A percentile compares a stretch with the other conserved stretches of the same genome.
phyloP scores from a whole-genome alignment of 805 yeast genomes.

The Cephaloascus fragrans region DNA sequence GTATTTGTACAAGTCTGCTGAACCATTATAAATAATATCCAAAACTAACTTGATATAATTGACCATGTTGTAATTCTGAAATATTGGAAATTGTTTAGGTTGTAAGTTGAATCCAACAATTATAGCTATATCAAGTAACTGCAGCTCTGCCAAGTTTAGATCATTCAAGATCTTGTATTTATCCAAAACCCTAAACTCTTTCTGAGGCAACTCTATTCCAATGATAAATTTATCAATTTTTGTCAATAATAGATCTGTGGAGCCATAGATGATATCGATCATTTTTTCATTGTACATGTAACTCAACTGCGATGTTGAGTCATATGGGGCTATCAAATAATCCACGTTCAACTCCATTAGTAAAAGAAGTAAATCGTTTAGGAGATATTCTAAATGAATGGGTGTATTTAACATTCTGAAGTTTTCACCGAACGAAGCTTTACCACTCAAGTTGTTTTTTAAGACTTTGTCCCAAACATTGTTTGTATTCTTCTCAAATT shows the following conservation, averaged over 20 bases:
- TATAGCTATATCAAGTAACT: constrained; percentile 66
- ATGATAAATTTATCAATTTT: constrained; percentile 61
- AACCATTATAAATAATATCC: constrained; percentile 21
- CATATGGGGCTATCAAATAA: constrained; percentile 73
- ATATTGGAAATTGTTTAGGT: constrained; percentile 47
- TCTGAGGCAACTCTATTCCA: constrained; percentile 56
- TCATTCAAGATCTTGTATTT: constrained; percentile 48
- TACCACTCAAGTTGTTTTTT: constrained; percentile 2
- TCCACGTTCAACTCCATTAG: constrained; percentile 49
- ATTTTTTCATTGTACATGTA: constrained; percentile 47
- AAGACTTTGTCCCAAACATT: constrained; percentile 18
- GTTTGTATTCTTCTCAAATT: constrained; percentile 29
- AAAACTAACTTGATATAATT: constrained; percentile 25
- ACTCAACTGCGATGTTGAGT: constrained; percentile 71
- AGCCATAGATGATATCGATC: constrained; percentile 74
- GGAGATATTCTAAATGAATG: constrained; percentile 37
- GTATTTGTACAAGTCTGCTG: background rate
- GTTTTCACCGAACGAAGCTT: constrained; percentile 30
- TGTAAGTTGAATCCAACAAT: constrained; percentile 75
- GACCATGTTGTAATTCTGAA: constrained; percentile 29
- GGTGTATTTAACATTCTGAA: constrained; percentile 46
- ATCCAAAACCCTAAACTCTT: constrained; percentile 61
- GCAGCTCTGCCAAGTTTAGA: constrained; percentile 49
- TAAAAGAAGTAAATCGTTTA: constrained; percentile 45
- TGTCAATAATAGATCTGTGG: constrained; percentile 67